These are phyloP conservation scores for Pyrus bretschneideri DNA, from an alignment of 306 rosid genomes.

Conservation along the genomic window DNA sequence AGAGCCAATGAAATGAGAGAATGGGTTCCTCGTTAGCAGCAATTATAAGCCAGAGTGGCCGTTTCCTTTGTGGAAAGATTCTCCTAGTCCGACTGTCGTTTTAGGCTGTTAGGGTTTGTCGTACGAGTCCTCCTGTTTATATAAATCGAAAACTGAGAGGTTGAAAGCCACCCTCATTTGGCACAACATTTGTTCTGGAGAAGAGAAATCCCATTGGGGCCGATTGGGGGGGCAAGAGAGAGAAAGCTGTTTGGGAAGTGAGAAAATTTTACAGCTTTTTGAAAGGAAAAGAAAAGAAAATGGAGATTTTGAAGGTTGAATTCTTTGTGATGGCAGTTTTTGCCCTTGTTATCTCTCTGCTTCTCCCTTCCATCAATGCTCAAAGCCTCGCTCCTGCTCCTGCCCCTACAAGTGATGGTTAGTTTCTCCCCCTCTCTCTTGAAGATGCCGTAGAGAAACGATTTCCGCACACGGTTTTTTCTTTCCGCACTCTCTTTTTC, in stretches of 20 bases:
- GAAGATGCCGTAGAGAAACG: neutral
- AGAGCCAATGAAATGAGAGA: neutral
- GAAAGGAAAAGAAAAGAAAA: slow-evolving; percentile 16
- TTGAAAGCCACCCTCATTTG: neutral
- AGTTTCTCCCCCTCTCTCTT: neutral
- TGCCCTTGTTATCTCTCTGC: slow-evolving; percentile 32
- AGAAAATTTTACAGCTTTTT: neutral
- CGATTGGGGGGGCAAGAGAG: neutral
- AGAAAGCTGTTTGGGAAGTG: neutral
- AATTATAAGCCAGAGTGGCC: slow-evolving; percentile 36
- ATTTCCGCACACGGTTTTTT: neutral
- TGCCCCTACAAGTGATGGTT: slow-evolving; percentile 66
- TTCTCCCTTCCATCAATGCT: slow-evolving; percentile 44
- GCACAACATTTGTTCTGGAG: neutral
- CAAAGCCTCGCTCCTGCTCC: slow-evolving; percentile 58
- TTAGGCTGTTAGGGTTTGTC: neutral
- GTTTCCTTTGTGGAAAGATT: slow-evolving; percentile 19
- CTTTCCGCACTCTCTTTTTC: neutral
- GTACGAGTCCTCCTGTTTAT: neutral
- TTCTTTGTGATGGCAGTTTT: slow-evolving; percentile 25
- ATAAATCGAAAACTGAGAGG: neutral
- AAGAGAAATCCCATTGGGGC: neutral
- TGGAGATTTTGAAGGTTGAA: slow-evolving; percentile 51
- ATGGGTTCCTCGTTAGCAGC: neutral
- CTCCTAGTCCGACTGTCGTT: slow-evolving; percentile 7